Evolutionary conservation across 305 asterid genomes (phyloP), one percentile per base, ranked within the genome.

Genomic region (Galium porrigens): DNA sequence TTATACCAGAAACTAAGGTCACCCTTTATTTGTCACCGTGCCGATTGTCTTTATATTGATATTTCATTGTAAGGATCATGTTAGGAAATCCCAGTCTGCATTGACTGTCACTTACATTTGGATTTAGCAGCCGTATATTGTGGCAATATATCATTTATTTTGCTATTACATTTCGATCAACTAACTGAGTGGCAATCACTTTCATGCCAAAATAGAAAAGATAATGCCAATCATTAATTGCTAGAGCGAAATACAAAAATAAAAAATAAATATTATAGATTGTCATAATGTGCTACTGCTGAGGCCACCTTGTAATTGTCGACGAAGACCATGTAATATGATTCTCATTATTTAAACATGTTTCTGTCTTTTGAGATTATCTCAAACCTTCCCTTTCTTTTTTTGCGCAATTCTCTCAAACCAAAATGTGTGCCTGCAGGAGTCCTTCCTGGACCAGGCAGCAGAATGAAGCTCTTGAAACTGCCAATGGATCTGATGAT

Each of bases 391-490:
- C 57, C 49, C 64, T 73, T 37, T 52, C 39, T 60, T 69, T 37
- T 33, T 22, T 22, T 22, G 22, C 22, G 22, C 22, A 22, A 22
- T 22, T 22, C 67, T 57, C 52, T 42, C 55, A 54, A n/a, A 33
- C 59, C 44, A 63, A 69, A 68, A 72, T 70, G 69, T 52, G 52
- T 54, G 54, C 68, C 27, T 68, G 72, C 77, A 63, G 15, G 56
- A 34, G 41, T 48, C 55, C 75, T 64, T 41, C 30, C 8, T 73
- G 76, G 81, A 66, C 63, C 1, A 62, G 22, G 57, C 78, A 77
- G 69, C 70, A 73, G 76, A 36, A 73, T 59, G 68, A 70, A 64
- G 66, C 77, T 27, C 73, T n/a, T n/a, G n/a, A n/a, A n/a, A n/a
- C 54, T 77, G 69, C 67, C 12, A 11, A 41, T 10, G 48, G 48